Percentiles rank a stretch among this genome's conserved stretches.
Conservation (phyloP, 2,329 filamentous ascomycete species). For the Lecanoromycetidae sp. region DNA sequence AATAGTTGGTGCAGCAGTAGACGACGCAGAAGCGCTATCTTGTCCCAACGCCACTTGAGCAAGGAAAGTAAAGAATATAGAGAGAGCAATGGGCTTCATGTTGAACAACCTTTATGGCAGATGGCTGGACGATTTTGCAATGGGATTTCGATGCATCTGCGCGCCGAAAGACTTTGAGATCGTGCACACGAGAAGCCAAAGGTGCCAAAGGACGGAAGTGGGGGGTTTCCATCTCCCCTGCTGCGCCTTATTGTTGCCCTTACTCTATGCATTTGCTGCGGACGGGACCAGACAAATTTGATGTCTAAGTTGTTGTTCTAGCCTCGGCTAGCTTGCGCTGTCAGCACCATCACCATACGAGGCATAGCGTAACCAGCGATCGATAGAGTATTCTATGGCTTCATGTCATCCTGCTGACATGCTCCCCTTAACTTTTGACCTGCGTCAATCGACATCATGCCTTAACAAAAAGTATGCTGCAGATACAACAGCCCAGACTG, state of each 20-base stretch:
- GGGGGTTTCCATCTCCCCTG: background rate
- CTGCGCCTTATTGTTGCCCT: background rate
- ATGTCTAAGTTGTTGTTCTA: no score
- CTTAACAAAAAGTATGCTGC: no score
- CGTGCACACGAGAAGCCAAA: background rate
- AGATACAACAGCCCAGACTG: no score
- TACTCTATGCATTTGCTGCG: background rate
- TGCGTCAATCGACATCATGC: no score
- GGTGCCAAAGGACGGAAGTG: background rate
- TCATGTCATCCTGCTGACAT: no score
- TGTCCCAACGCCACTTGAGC: background rate
- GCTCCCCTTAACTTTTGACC: no score
- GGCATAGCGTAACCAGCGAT: no score
- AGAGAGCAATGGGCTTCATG: background rate
- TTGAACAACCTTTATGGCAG: no score
- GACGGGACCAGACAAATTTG: no score
- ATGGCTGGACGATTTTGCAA: background rate
- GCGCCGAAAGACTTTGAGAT: background rate
- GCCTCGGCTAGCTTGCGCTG: no score
- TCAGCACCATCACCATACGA: no score
- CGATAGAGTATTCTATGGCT: no score
- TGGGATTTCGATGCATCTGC: background rate
- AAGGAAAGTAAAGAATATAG: background rate
- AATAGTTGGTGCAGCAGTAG: background rate
- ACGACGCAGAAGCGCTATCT: background rate